Evolutionary conservation across 805 yeast species (phyloP).

Genomic region (Schizosaccharomyces japonicus): DNA sequence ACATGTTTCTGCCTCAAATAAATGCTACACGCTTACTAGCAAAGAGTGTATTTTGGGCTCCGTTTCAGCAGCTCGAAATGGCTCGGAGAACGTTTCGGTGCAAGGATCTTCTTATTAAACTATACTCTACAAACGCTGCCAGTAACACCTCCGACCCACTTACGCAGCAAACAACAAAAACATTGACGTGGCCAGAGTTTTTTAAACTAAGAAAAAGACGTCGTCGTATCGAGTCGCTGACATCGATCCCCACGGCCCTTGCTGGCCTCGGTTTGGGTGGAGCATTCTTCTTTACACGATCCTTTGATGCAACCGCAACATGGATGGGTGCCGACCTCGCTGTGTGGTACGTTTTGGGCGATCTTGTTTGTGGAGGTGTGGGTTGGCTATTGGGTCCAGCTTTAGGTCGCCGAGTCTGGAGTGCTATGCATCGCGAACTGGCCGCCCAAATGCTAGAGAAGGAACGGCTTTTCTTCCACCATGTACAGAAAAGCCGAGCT

Average conservation of each 20-base stretch:
- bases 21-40: too few species aligned
- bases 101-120: too few species aligned
- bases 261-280: constrained; percentile 46
- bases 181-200: constrained; percentile 57
- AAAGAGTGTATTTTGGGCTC: too few species aligned
- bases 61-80: too few species aligned
- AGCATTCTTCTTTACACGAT: constrained; percentile 53
- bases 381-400: constrained; percentile 72
- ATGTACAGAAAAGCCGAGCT: constrained; percentile 55
- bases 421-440: constrained; percentile 14
- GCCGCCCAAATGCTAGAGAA: constrained; percentile 9
- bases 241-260: constrained; percentile 46
- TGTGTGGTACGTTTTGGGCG: constrained; percentile 51
- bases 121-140: too few species aligned
- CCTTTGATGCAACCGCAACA: constrained; percentile 67
- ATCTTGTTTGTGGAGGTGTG: constrained; percentile 43
- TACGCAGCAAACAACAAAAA: background rate
- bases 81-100: too few species aligned
- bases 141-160: background rate
- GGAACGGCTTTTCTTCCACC: constrained; percentile 59
- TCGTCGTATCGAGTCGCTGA: constrained; percentile 39
- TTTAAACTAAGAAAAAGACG: constrained; percentile 52
- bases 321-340: constrained; percentile 79
- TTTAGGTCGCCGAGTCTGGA: constrained; percentile 45
- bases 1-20: too few species aligned